Conservation (phyloP, 2,329 filamentous ascomycete genomes). For the Cladosporium cucumerinum region DNA sequence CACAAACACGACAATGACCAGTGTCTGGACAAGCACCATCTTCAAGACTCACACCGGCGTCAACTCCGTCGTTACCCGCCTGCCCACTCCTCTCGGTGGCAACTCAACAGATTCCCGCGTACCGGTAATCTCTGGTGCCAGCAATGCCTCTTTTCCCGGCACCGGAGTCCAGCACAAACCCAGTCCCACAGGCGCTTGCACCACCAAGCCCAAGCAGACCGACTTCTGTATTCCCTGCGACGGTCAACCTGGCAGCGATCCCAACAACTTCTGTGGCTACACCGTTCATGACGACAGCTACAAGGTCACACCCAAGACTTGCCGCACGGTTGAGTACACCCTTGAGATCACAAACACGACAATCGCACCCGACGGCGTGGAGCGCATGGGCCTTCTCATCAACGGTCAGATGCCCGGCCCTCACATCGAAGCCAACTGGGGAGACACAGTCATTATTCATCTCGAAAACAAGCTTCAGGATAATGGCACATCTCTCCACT, state of each 20-base stretch:
- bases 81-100: slow-evolving; percentile 4
- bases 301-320: slow-evolving; percentile 38
- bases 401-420: slow-evolving; percentile 49
- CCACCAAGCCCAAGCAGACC: slow-evolving; percentile 9
- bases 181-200: neutral
- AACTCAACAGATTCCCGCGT: neutral
- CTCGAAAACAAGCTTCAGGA: slow-evolving; percentile 33
- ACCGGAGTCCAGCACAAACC: slow-evolving; percentile 1
- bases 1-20: slow-evolving; percentile 10
- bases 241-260: slow-evolving; percentile 29
- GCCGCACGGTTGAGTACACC: slow-evolving; percentile 42
- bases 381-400: slow-evolving; percentile 39
- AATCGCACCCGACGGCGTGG: slow-evolving; percentile 46
- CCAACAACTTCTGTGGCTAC: slow-evolving; percentile 34
- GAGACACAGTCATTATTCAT: slow-evolving; percentile 36
- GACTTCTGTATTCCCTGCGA: slow-evolving; percentile 30
- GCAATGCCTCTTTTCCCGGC: neutral
- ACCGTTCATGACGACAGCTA: slow-evolving; percentile 37
- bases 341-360: slow-evolving; percentile 43
- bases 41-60: neutral
- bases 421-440: slow-evolving; percentile 44
- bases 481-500: slow-evolving; percentile 49
- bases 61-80: neutral
- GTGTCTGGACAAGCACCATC: slow-evolving; percentile 7
- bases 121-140: neutral